Percentiles rank a stretch among this genome's conserved stretches.
Evolutionary conservation across 108 stramenopile genomes (phyloP).

Genomic region (Cyclotella cryptica): DNA sequence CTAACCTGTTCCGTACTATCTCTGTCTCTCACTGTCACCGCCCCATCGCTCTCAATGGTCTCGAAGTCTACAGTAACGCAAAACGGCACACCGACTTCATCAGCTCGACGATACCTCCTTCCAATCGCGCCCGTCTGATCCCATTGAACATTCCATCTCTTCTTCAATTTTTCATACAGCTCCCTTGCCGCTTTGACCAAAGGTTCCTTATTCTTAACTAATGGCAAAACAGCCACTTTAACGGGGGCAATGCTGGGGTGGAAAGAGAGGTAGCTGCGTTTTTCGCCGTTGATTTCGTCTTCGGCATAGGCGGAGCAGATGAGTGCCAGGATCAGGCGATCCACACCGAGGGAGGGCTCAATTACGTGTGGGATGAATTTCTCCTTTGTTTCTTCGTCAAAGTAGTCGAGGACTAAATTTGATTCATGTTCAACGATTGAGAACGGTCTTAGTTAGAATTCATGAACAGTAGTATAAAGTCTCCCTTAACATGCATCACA

Average conservation of each 20-base stretch:
- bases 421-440: neutral
- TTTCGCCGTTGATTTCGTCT: constrained; percentile 92
- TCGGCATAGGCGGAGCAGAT: constrained; percentile 94
- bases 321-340: constrained; percentile 91
- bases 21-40: constrained; percentile 94
- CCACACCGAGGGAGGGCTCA: constrained; percentile 96
- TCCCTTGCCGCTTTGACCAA: constrained; percentile 79
- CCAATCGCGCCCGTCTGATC: constrained; percentile 95
- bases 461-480: too few relatives aligned
- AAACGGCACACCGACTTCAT: constrained; percentile 96
- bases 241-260: constrained; percentile 94
- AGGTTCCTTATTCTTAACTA: constrained; percentile 95
- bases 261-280: constrained; percentile 91
- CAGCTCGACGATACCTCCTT: constrained; percentile 89
- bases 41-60: constrained; percentile 90
- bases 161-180: constrained; percentile 76
- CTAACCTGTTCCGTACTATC: constrained; percentile 96
- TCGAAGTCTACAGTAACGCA: constrained; percentile 98
- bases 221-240: constrained; percentile 94
- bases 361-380: constrained; percentile 97
- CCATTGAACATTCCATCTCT: constrained; percentile 85
- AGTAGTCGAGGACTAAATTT: constrained; percentile 86
- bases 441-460: too few relatives aligned
- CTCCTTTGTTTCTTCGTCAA: constrained; percentile 90
- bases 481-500: too few relatives aligned